phyloP scores from a whole-genome alignment of 805 yeast species.

The Wickerhamiella cacticola region DNA sequence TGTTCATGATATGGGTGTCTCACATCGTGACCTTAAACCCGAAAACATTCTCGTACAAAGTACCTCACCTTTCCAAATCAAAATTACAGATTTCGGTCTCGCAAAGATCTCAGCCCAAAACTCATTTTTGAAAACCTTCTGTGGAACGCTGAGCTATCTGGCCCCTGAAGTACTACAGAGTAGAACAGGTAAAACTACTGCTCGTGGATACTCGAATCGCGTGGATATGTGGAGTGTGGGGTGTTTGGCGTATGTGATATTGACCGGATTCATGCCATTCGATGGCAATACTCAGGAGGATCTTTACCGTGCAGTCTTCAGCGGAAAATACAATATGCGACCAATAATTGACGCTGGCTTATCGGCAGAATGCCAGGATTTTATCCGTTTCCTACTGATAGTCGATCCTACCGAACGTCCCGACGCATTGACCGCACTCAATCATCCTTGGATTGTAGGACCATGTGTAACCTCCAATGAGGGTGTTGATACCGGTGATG shows the following conservation, averaged over 20 bases:
- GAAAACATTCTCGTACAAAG: conserved; percentile 85
- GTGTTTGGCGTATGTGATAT: conserved; percentile 77
- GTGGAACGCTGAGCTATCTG: conserved; percentile 93
- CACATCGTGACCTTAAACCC: conserved; percentile 95
- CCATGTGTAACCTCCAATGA: not conserved
- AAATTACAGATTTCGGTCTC: conserved; percentile 90
- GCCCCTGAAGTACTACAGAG: conserved; percentile 81
- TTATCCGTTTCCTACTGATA: conserved; percentile 56
- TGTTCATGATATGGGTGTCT: conserved; percentile 79
- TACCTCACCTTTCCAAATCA: conserved; percentile 83
- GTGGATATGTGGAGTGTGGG: conserved; percentile 99
- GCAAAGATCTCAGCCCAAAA: conserved; percentile 82
- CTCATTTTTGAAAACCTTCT: conserved; percentile 84
- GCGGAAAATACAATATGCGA: conserved; percentile 64
- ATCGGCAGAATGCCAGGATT: conserved; percentile 58
- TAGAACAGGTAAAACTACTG: conserved; percentile 18
- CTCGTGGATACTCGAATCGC: conserved; percentile 50
- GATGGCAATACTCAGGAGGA: conserved; percentile 86
- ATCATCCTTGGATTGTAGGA: conserved; percentile 65
- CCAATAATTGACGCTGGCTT: conserved; percentile 50
- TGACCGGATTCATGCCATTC: conserved; percentile 90
- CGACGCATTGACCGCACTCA: conserved; percentile 62
- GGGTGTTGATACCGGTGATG: not conserved
- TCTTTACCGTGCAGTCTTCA: conserved; percentile 58
- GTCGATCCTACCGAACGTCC: conserved; percentile 65